phyloP scores from a whole-genome alignment of 331 rosid species.

The Pyracantha coccinea region DNA sequence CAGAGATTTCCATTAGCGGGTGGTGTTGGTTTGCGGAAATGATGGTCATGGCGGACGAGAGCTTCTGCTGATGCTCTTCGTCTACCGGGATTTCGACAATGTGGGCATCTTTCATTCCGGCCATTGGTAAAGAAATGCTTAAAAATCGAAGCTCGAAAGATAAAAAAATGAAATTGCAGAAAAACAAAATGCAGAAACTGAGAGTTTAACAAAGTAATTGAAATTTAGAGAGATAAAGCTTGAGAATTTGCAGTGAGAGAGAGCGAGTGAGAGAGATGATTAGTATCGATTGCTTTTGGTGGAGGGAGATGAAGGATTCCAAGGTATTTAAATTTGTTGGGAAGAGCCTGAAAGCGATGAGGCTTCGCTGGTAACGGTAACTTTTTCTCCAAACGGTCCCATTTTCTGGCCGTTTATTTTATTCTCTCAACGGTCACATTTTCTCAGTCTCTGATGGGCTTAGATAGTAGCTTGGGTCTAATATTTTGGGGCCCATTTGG shows the following conservation, averaged over 20 bases:
- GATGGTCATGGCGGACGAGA: slow-evolving; percentile 15
- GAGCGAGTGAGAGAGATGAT: background rate
- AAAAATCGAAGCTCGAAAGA: too few species aligned
- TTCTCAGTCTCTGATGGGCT: background rate
- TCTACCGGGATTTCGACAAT: slow-evolving; percentile 72
- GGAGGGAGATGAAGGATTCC: background rate
- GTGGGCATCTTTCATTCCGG: slow-evolving; percentile 44
- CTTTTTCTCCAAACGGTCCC: slow-evolving; percentile 23
- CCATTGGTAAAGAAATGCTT: slow-evolving; percentile 33
- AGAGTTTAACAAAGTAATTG: background rate
- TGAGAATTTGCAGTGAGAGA: background rate
- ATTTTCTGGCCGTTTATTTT: background rate
- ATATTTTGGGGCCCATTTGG: background rate
- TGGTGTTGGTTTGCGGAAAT: slow-evolving; percentile 67
- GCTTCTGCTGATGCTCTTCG: slow-evolving; percentile 43
- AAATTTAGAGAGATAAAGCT: background rate
- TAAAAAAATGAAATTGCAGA: background rate
- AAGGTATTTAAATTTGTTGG: slow-evolving; percentile 4
- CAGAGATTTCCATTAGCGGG: slow-evolving; percentile 67
- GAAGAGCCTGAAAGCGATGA: background rate
- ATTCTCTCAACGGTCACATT: slow-evolving; percentile 1
- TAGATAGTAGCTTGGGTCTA: background rate
- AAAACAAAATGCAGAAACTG: background rate
- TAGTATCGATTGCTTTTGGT: slow-evolving; percentile 5
- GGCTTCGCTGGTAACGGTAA: slow-evolving; percentile 16